Evolutionary conservation across 495 filamentous ascomycete genomes (phyloP).

Genomic region (Pyrenula aspistea): DNA sequence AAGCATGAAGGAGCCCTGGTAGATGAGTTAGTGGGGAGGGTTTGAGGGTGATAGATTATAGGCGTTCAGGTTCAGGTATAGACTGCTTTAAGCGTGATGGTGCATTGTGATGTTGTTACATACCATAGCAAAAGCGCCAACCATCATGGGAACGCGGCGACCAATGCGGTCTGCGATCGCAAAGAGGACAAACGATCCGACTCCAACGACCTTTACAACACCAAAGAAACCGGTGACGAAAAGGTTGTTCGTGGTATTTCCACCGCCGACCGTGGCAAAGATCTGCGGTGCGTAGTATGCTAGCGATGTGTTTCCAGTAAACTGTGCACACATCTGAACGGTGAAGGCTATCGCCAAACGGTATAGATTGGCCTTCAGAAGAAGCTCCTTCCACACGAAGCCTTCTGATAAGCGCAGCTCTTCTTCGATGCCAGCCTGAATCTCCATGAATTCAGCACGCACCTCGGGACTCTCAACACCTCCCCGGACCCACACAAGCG

Average conservation of each 20-base stretch:
- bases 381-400: constrained; percentile 28
- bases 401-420: constrained; percentile 31
- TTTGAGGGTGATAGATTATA: constrained; percentile 20
- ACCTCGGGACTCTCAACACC: constrained; percentile 24
- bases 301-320: constrained; percentile 35
- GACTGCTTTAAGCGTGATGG: no score
- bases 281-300: constrained; percentile 38
- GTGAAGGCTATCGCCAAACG: constrained; percentile 27
- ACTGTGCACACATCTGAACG: constrained; percentile 29
- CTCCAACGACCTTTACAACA: constrained; percentile 33
- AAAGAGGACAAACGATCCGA: constrained; percentile 32
- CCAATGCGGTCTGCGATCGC: constrained; percentile 43
- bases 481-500: constrained; percentile 35
- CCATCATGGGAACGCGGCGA: constrained; percentile 39
- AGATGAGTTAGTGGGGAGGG: constrained; percentile 11
- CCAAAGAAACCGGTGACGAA: constrained; percentile 39
- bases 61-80: constrained; percentile 20
- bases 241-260: constrained; percentile 23
- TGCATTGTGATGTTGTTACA: no score
- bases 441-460: constrained; percentile 34
- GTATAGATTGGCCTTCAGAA: constrained; percentile 30
- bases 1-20: constrained; percentile 28
- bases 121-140: constrained; percentile 31
- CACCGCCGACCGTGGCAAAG: constrained; percentile 32
- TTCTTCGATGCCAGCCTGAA: constrained; percentile 26